Base-by-base conservation (phyloP, 2,329 filamentous ascomycete genomes). In the Ophiostoma piceae region DNA sequence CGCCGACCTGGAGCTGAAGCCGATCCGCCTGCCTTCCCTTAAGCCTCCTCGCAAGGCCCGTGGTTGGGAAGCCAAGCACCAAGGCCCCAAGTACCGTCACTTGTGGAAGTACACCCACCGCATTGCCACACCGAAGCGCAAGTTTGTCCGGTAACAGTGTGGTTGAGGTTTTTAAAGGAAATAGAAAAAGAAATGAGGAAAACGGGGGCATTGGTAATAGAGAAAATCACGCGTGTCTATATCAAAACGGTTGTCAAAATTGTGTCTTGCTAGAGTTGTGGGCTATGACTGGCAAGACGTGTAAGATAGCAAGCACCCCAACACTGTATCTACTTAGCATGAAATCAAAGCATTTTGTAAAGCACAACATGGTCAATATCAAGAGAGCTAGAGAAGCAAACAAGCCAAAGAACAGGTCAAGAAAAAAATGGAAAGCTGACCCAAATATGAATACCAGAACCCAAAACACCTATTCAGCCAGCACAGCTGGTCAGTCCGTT, bases 1-100 rank as follows among this genome's bases (percentile, higher is more conserved):
- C 66, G 88, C 88, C 71, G 90, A 96, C 76, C 78, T 97, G 73
- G 92, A 97, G 82, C 92, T 96, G 79, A 92, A 91, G 82, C 87
- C 88, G 77, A 90, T 90, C 81, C 91, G 88, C 76, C 85, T 94
- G 72, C 86, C 91, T 81, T 86, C 85, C 75, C 80, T 89, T 75
- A 89, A 89, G 82, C 81, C 81, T 62, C 85, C 85, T 64, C 83
- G 84, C 80, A 87, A 85, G 82, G 79, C 84, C 8, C 84, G 85
- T 72, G 87, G 87, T 72, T 90, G 87, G 87, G 87, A 90, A 75
- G 87, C 87, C 75, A 88, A 87, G 83, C 82, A 85, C 75, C 83
- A 87, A 76, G 84, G 85, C 73, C 83, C 84, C 78, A 89, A 89
- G 84, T 90, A 86, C 81, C 84, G 82, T 76, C 82, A 85, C 72